A percentile compares a stretch with the other conserved stretches of the same genome.
These are phyloP conservation scores for Solanum arcanum DNA, from an alignment of 257 asterid species.

Conservation along the genomic window DNA sequence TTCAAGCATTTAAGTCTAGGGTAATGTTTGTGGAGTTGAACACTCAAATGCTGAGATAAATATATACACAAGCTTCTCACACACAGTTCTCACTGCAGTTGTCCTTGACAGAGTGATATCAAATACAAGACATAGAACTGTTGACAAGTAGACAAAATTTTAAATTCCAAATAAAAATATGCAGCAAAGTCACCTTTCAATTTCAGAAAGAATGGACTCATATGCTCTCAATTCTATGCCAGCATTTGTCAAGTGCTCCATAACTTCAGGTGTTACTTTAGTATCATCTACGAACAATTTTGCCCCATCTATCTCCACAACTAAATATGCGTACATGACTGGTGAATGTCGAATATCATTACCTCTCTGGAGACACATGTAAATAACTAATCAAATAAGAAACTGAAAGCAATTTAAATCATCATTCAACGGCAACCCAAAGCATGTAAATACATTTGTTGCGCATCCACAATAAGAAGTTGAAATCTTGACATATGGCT, in stretches of 20 bases:
- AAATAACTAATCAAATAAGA: neutral
- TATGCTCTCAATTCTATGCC: constrained; percentile 77
- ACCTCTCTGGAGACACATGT: constrained; percentile 61
- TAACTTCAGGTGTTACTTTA: constrained; percentile 66
- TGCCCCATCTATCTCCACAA: constrained; percentile 83
- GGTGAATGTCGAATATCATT: constrained; percentile 82
- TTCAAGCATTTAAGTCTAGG: neutral
- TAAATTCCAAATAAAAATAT: neutral
- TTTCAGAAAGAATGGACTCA: constrained; percentile 72
- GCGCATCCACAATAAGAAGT: neutral
- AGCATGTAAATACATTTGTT: neutral
- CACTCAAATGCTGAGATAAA: neutral
- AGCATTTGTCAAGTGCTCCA: constrained; percentile 63
- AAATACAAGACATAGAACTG: neutral
- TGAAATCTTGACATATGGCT: neutral
- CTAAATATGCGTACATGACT: constrained; percentile 81
- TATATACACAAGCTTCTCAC: neutral
- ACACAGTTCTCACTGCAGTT: neutral
- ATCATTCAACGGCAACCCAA: neutral
- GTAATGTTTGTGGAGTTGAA: neutral
- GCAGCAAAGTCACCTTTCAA: constrained; percentile 49
- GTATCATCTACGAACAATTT: constrained; percentile 60
- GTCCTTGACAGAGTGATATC: neutral
- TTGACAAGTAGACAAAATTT: neutral
- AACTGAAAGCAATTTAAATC: neutral